Conservation (phyloP, 768 basidiomycete genomes). For the Amyloporia xantha region DNA sequence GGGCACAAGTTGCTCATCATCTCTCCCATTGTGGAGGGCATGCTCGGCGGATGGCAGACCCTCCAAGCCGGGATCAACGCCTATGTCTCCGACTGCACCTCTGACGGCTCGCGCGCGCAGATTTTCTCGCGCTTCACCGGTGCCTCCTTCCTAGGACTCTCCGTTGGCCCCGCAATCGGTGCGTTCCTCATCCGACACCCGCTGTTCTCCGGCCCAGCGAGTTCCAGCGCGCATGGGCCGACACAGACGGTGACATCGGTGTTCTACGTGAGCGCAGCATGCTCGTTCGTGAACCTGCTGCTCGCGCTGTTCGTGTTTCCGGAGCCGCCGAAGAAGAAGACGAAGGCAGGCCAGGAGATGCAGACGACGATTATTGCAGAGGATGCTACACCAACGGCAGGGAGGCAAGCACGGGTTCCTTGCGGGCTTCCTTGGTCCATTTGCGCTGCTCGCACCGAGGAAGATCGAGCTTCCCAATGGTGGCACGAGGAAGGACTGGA, state of each 20-base stretch:
- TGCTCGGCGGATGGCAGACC: constrained; percentile 73
- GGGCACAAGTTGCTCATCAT: constrained; percentile 70
- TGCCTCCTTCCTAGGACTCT: constrained; percentile 69
- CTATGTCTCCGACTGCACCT: constrained; percentile 74
- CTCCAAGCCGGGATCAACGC: constrained; percentile 57
- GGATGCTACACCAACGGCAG: constrained; percentile 20
- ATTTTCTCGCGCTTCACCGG: constrained; percentile 59
- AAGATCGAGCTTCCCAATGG: constrained; percentile 34
- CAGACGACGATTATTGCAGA: too few relatives aligned
- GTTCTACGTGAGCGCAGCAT: constrained; percentile 45
- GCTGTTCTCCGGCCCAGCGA: constrained; percentile 14
- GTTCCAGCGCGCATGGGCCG: constrained; percentile 24
- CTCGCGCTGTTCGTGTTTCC: constrained; percentile 51
- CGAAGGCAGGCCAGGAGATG: too few relatives aligned
- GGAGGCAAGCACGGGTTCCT: constrained; percentile 22
- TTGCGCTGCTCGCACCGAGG: constrained; percentile 63
- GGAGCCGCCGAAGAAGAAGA: too few relatives aligned
- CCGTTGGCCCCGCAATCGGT: constrained; percentile 71
- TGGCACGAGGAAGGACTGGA: constrained; percentile 55
- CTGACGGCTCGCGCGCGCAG: constrained; percentile 70
- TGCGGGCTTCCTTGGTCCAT: constrained; percentile 50
- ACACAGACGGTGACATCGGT: constrained; percentile 38
- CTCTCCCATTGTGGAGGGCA: constrained; percentile 74
- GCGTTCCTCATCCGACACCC: constrained; percentile 41
- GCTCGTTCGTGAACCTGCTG: constrained; percentile 45